Evolutionary conservation across 2,329 filamentous ascomycete genomes (phyloP), one percentile per base, ranked within the genome.

Genomic region (Ophiostoma perfectum): DNA sequence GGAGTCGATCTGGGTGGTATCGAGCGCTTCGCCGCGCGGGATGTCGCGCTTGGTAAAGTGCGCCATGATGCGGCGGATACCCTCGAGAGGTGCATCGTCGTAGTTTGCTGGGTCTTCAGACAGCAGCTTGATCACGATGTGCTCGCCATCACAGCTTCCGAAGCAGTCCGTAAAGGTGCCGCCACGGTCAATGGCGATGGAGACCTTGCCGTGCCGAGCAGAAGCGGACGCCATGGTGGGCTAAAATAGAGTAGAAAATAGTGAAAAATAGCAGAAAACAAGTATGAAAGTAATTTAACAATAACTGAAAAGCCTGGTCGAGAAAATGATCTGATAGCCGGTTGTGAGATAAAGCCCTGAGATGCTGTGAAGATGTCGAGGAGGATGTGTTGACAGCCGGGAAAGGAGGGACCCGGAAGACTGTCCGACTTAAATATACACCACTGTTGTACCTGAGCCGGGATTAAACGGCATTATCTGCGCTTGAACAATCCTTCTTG

Each of bases 111-210:
- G 93, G 77, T 97, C 93, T 72, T 90, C 90, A 0, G 90, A 92
- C 12, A 93, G 82, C 0, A 93, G 80, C 68, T 78, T 78, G 74
- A 78, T 77, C 67, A 78, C 72, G 39, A 78, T 69, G 69, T 77
- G 75, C 60, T 76, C 70, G 72, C 75, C 74, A 60, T 73, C 87
- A 5, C 90, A 86, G 74, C 93, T 94, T 72, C 92, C 92, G 27
- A 96, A 90, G 76, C 92, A 96, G 79, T 97, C 93, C 52, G 93
- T 97, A 77, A 97, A 97, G 41, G 93, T 96, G 69, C 93, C 93
- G 72, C 93, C 93, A 70, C 93, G 88, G 74, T 86, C 84, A 69
- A 93, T 93, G 72, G 90, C 89, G 73, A 93, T 92, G 18, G 71
- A 67, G 45, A 70, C 64, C 47, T 70, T 70, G 64, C 70, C 70